Base-by-base conservation (phyloP, 768 basidiomycete species). In the Trametes coccinea region DNA sequence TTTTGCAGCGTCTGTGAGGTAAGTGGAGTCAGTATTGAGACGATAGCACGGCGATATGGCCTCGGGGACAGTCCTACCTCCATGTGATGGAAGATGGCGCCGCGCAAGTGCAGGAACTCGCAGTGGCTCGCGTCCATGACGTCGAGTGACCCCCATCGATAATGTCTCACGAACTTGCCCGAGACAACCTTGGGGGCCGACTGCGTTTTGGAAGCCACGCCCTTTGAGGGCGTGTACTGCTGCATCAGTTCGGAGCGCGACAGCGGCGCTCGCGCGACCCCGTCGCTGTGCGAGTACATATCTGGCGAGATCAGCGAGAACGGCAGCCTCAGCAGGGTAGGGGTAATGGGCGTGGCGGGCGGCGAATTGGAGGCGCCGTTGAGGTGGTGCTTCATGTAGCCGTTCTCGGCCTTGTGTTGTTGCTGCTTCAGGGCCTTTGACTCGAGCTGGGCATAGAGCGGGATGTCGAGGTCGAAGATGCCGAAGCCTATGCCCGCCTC, bases 401-500 rank as follows among this genome's bases (percentile, higher is more conserved):
- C 72, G 69, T 70, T 72, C 59, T 79, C 76, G 63, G 76, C 71
- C 55, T 61, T 62, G 58, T 57, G 47, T 11, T 37, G 34, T 11
- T 37, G 34, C 34, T 37, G 34, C 66, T 64, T 66, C 48, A 65
- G 53, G 31, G 65, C 66, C 44, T 59, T 59, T 27, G 65, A 53
- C 59, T 70, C 70, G 51, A 64, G 56, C 16, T 67, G 55, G 7
- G 67, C 61, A 53, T 69, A 69, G 62, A 79, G 77, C 72, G 82
- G 79, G 65, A 74, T 77, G 74, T 89, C 89, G 72, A 84, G 79
- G 79, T 93, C 92, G 76, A 94, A 93, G 66, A 94, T 92, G 68
- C 92, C 91, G 74, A 93, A 93, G 61, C 90, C 91, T 71, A 93
- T 92, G 61, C 91, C 92, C 50, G 89, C 88, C 66, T 89, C 87